These are phyloP conservation scores for Apiotrichum sp. DNA, from an alignment of 1,284 basidiomycete species.

Conservation along the genomic window DNA sequence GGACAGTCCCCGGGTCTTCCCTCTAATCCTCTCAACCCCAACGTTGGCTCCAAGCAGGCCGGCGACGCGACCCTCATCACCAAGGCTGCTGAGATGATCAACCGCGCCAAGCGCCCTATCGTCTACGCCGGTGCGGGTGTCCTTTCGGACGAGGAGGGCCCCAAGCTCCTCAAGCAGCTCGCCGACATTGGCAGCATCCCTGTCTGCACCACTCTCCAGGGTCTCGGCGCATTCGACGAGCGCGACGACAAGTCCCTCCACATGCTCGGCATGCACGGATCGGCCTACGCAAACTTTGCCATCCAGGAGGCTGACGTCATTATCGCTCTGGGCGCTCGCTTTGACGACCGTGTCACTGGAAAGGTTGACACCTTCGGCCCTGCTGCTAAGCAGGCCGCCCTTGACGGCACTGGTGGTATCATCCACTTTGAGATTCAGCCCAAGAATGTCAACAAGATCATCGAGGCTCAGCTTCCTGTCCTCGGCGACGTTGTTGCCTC, in stretches of 20 bases:
- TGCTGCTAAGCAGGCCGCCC: slow-evolving; percentile 77
- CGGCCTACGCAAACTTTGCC: slow-evolving; percentile 93
- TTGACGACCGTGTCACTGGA: slow-evolving; percentile 97
- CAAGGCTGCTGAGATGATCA: slow-evolving; percentile 84
- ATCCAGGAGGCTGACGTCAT: slow-evolving; percentile 97
- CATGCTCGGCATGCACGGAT: slow-evolving; percentile 99
- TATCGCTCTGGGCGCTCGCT: slow-evolving; percentile 91
- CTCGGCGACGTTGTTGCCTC: slow-evolving; percentile 88
- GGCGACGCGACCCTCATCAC: slow-evolving; percentile 64
- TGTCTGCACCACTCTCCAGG: slow-evolving; percentile 93
- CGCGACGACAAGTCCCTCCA: slow-evolving; percentile 78
- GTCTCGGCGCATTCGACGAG: slow-evolving; percentile 93
- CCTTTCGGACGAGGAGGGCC: slow-evolving; percentile 74
- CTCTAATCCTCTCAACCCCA: slow-evolving; percentile 55
- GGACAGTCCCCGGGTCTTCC: slow-evolving; percentile 68
- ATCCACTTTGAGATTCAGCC: slow-evolving; percentile 99
- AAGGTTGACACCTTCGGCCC: slow-evolving; percentile 87
- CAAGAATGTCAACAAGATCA: slow-evolving; percentile 99
- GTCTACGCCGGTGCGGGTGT: slow-evolving; percentile 94
- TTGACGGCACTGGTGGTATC: slow-evolving; percentile 84
- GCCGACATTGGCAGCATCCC: slow-evolving; percentile 85
- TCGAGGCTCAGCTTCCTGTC: slow-evolving; percentile 88
- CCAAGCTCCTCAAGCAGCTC: slow-evolving; percentile 73
- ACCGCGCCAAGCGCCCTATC: slow-evolving; percentile 81
- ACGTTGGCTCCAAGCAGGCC: slow-evolving; percentile 55